Conservation (phyloP, 1,284 basidiomycete genomes). For the Pyrrhoderma noxium region DNA sequence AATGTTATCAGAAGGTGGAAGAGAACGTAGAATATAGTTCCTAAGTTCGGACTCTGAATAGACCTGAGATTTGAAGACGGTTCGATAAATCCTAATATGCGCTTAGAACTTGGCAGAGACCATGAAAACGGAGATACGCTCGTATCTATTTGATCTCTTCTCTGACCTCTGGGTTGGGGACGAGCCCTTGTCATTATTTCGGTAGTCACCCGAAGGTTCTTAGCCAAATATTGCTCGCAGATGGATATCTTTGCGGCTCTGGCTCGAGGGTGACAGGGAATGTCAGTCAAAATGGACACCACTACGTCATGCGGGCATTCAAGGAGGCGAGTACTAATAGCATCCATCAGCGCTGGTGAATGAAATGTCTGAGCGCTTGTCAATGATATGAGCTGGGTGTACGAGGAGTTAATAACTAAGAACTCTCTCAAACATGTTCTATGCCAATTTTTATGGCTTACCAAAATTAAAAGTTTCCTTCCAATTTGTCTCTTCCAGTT, state of each 20-base stretch:
- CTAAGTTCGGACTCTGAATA: too few relatives aligned
- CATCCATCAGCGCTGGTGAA: background rate
- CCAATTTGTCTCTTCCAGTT: conserved; percentile 38
- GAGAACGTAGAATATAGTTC: conserved; percentile 30
- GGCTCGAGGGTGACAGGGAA: conserved; percentile 9
- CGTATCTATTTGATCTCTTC: background rate
- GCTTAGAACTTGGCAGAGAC: conserved; percentile 3
- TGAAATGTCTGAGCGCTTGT: background rate
- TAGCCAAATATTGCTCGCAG: conserved; percentile 13
- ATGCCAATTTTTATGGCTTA: conserved; percentile 21
- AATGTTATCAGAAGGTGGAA: conserved; percentile 42
- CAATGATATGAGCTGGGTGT: background rate
- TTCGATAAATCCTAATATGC: conserved; percentile 3
- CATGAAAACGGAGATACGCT: background rate
- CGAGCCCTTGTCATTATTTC: too few relatives aligned
- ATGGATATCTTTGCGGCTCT: conserved; percentile 10
- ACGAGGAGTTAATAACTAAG: background rate
- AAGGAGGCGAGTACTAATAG: conserved; percentile 6
- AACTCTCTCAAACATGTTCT: too few relatives aligned
- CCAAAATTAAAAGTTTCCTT: conserved; percentile 43
- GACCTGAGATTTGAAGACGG: background rate
- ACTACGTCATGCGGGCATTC: conserved; percentile 1
- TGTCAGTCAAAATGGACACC: conserved; percentile 4
- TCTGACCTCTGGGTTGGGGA: background rate
- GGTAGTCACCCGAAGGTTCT: too few relatives aligned